Evolutionary conservation across 78 protist species (phyloP).

Genomic region (slime mould (Dictyostelium discoideum)): DNA sequence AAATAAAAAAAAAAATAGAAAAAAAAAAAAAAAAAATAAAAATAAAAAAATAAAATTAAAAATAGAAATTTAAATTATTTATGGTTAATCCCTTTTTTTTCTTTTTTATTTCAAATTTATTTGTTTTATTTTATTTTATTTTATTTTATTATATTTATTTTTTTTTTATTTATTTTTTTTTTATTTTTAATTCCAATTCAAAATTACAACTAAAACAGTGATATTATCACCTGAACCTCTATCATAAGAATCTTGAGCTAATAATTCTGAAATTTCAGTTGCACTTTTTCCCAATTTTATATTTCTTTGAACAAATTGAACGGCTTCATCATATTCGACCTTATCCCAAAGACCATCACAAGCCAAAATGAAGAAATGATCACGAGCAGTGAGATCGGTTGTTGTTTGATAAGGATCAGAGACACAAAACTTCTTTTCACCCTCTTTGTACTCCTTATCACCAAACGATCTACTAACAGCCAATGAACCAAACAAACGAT

Average conservation of each 20-base stretch:
- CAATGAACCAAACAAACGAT: slow-evolving; percentile 79
- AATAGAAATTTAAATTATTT: no score
- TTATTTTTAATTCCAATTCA: slow-evolving; percentile 38
- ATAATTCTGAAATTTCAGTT: slow-evolving; percentile 29
- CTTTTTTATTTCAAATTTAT: no score
- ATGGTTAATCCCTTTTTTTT: no score
- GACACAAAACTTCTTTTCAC: slow-evolving; percentile 77
- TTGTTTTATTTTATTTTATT: no score
- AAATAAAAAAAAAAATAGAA: no score
- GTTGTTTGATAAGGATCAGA: slow-evolving; percentile 62
- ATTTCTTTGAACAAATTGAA: slow-evolving; percentile 7
- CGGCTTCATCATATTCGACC: slow-evolving; percentile 57
- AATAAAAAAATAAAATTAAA: no score
- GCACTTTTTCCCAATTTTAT: slow-evolving; percentile 63
- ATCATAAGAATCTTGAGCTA: slow-evolving; percentile 62
- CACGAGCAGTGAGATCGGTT: slow-evolving; percentile 46
- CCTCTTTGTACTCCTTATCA: slow-evolving; percentile 81
- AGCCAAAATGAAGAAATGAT: slow-evolving; percentile 78
- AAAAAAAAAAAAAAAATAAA: no score
- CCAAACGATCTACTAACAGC: slow-evolving; percentile 86
- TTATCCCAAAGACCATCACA: slow-evolving; percentile 89
- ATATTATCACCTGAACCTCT: slow-evolving; percentile 78
- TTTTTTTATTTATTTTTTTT: background rate
- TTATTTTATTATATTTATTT: background rate
- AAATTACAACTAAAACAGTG: slow-evolving; percentile 52